Evolutionary conservation across 176 grass and related monocot species (phyloP), one percentile per base, ranked within the genome.

Genomic region (Ensete glaucum): DNA sequence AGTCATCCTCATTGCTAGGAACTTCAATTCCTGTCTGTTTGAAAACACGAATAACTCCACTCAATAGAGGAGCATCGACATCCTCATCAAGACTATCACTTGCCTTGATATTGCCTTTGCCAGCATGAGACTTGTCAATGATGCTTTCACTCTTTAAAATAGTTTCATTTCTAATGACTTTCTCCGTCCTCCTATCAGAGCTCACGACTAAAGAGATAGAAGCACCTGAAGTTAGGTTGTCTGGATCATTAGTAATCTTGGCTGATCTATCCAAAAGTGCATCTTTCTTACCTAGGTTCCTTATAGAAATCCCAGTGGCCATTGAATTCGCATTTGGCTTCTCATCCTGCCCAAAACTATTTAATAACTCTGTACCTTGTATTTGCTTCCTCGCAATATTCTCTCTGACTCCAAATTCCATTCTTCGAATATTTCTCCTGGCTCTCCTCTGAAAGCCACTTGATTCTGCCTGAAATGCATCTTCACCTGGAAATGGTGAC

Each of bases 1-100:
- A 99, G 72, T 90, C 95, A 99, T 99, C 90, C 79, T 88, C 95
- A 84, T 98, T 90, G 80, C 83, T 87, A 76, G 90, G 95, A 26
- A 85, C 78, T 75, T 98, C 95, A 78, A 98, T 87, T 26, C 95
- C 90, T 78, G 87, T 86, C 50, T 93, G 95, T 77, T 89, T 90
- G 80, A 93, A 84, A 82, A 93, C 82, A 75, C 78, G 74, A 56
- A 85, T 86, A 74, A 88, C 84, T 87, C 90, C 90, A 76, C 78
- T 89, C 73, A 82, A 82, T 64, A 91, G 54, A 52, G 77, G 84
- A 20, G 77, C 62, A 82, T 80, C 84, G n/a, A 76, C 54, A 77
- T 83, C 80, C 74, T 85, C 90, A 79, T 88, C 83, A 17, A 75
- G 23, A 49, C 75, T 62, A 9, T 68, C 66, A 81, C 34, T 43